Conservation (phyloP, 192 early-diverging fungal genomes). For the Helicostylum pulchrum region DNA sequence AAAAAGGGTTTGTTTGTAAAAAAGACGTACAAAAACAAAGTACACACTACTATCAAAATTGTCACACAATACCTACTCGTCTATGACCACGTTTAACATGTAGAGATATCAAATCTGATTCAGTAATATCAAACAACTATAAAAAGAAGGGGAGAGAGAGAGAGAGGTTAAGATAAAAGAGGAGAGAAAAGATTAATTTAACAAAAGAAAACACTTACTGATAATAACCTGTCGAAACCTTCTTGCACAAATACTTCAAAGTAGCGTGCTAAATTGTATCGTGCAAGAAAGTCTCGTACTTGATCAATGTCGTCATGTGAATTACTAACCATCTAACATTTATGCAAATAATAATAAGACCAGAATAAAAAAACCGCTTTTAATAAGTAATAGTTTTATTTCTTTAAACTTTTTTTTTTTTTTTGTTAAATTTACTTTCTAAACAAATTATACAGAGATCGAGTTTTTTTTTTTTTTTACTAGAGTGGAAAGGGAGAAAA, state of each 20-base stretch:
- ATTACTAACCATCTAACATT: neutral
- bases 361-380: too few relatives aligned
- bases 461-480: too few relatives aligned
- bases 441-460: too few relatives aligned
- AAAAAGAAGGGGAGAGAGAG: neutral
- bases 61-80: constrained; percentile 30
- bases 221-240: constrained; percentile 39
- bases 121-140: constrained; percentile 39
- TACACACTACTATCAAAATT: neutral
- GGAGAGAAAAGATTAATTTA: neutral
- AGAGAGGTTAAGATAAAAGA: neutral
- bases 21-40: neutral
- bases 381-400: too few relatives aligned
- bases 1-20: neutral
- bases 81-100: constrained; percentile 41
- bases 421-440: too few relatives aligned
- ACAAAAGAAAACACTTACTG: constrained; percentile 18
- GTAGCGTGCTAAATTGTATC: constrained; percentile 33
- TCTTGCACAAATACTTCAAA: constrained; percentile 34
- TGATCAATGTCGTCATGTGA: neutral
- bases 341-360: neutral
- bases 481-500: neutral
- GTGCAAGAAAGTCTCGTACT: constrained; percentile 17
- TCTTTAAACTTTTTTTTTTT: too few relatives aligned
- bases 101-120: constrained; percentile 31